phyloP scores from a whole-genome alignment of 306 rosid genomes.

The Casuarina equisetifolia region DNA sequence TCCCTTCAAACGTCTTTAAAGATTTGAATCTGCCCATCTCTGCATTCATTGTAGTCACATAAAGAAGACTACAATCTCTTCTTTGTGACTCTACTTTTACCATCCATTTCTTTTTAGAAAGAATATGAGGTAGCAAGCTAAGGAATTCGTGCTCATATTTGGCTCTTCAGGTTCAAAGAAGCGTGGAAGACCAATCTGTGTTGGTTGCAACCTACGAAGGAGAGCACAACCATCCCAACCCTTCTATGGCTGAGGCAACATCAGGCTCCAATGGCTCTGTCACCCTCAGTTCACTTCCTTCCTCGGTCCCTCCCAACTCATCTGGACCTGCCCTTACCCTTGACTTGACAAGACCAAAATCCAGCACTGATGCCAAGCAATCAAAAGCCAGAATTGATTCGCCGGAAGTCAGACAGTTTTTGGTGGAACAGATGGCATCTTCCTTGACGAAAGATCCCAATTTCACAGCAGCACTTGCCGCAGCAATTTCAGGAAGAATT shows the following conservation, averaged over 20 bases:
- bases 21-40: too few relatives aligned
- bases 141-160: constrained; percentile 16
- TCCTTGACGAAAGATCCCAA: constrained; percentile 92
- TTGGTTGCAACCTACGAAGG: constrained; percentile 97
- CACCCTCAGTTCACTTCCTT: constrained; percentile 42
- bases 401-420: constrained; percentile 52
- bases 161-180: constrained; percentile 84
- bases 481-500: constrained; percentile 87
- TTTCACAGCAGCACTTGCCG: constrained; percentile 88
- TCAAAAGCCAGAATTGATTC: constrained; percentile 46
- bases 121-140: not conserved
- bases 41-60: not conserved
- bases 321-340: constrained; percentile 51
- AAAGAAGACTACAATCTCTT: not conserved
- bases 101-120: not conserved
- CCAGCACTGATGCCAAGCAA: constrained; percentile 27
- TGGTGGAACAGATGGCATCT: constrained; percentile 95
- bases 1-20: too few relatives aligned
- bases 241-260: constrained; percentile 57
- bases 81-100: not conserved
- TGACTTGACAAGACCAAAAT: constrained; percentile 60
- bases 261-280: constrained; percentile 49
- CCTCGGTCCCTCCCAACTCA: constrained; percentile 44
- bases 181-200: constrained; percentile 84
- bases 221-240: constrained; percentile 82